Conservation (phyloP, 129 eudicot genomes). For the Saposhnikovia divaricata region DNA sequence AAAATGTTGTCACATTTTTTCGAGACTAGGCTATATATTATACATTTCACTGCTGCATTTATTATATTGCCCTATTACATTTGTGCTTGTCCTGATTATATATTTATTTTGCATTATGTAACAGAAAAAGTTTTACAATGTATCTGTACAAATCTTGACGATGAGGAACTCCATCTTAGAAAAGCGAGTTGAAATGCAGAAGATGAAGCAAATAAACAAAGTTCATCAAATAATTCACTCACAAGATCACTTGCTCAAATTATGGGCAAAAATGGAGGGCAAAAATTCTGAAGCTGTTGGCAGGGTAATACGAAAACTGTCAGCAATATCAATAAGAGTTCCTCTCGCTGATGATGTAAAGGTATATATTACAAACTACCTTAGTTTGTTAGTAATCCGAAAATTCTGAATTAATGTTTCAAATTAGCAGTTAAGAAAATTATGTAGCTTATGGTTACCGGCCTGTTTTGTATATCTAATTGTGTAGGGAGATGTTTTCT, state of each 20-base stretch:
- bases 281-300: conserved; percentile 70
- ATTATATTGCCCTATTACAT: not conserved
- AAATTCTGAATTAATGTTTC: not conserved
- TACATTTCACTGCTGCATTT: not conserved
- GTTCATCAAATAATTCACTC: conserved; percentile 36
- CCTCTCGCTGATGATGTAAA: conserved; percentile 57
- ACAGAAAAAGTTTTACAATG: conserved; percentile 57
- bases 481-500: conserved; percentile 1
- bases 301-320: conserved; percentile 63
- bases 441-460: not conserved
- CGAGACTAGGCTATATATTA: too few relatives aligned
- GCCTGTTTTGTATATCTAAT: not conserved
- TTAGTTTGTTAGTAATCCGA: not conserved
- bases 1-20: too few relatives aligned
- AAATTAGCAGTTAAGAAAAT: not conserved
- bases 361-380: conserved; percentile 22
- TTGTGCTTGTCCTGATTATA: not conserved
- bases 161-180: conserved; percentile 42
- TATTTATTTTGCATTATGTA: not conserved
- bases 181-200: conserved; percentile 39
- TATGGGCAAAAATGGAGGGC: conserved; percentile 62
- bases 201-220: conserved; percentile 39
- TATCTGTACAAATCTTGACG: conserved; percentile 43
- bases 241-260: conserved; percentile 40
- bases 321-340: conserved; percentile 46